Percentiles rank a stretch among this genome's conserved stretches.
phyloP scores from a whole-genome alignment of 1,139 yeast genomes.

The Diutina siamensis region DNA sequence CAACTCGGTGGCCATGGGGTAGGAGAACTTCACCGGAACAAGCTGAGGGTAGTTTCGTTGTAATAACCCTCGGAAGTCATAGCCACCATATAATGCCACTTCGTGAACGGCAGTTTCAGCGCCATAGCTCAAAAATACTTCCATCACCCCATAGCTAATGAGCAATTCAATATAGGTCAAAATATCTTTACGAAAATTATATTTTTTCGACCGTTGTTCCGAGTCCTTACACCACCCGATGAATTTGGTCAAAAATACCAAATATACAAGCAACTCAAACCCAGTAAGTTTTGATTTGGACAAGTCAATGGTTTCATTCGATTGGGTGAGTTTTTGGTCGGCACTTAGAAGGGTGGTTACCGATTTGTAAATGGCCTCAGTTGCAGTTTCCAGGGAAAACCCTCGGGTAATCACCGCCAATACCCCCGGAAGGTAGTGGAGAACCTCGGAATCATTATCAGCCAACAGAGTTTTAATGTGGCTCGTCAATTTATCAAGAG shows the following conservation, averaged over 20 bases:
- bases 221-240: constrained; percentile 59
- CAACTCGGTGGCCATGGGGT: constrained; percentile 19
- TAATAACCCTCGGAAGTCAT: constrained; percentile 56
- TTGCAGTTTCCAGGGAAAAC: constrained; percentile 13
- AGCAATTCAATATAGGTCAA: constrained; percentile 27
- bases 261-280: constrained; percentile 31
- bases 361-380: constrained; percentile 19
- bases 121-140: constrained; percentile 57
- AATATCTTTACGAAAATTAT: constrained; percentile 36
- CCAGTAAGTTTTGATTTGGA: constrained; percentile 44
- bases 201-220: constrained; percentile 36
- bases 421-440: constrained; percentile 60
- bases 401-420: constrained; percentile 29
- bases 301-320: constrained; percentile 28
- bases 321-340: constrained; percentile 13
- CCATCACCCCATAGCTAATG: constrained; percentile 60
- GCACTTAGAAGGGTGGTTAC: constrained; percentile 13
- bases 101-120: constrained; percentile 45
- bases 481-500: neutral
- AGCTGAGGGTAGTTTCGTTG: constrained; percentile 56
- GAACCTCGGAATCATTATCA: constrained; percentile 48
- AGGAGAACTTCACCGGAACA: constrained; percentile 26
- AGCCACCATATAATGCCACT: constrained; percentile 12
- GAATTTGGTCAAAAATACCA: constrained; percentile 53
- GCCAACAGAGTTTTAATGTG: constrained; percentile 27